These are phyloP conservation scores for Bryoerythrophyllum caledonicum DNA, from an alignment of 225 moss, liverwort and hornwort genomes.

Conservation along the genomic window DNA sequence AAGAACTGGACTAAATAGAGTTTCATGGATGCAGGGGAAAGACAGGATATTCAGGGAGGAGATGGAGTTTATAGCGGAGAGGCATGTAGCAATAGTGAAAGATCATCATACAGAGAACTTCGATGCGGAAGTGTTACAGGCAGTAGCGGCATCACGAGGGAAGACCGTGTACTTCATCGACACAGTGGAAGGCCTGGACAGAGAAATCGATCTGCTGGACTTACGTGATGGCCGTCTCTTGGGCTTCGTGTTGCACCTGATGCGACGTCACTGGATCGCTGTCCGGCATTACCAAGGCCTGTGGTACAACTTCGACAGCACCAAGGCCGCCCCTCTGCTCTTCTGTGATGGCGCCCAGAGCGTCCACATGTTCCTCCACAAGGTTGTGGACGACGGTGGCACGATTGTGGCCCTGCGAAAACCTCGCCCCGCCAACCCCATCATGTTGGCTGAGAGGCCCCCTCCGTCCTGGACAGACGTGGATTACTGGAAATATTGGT, in stretches of 20 bases:
- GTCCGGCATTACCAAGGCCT: conserved; percentile 21
- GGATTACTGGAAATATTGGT: conserved; percentile 29
- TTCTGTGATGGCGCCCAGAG: conserved; percentile 33
- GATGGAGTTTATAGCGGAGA: conserved; percentile 27
- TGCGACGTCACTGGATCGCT: conserved; percentile 33
- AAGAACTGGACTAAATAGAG: too few relatives aligned
- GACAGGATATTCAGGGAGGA: conserved; percentile 23
- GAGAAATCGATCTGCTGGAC: too few relatives aligned
- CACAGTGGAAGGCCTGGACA: conserved; percentile 12
- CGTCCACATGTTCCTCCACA: conserved; percentile 29
- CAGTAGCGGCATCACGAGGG: conserved; percentile 28
- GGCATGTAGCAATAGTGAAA: too few relatives aligned
- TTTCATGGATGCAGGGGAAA: conserved; percentile 30
- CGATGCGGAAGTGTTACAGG: conserved; percentile 31
- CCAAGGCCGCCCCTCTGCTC: conserved; percentile 31
- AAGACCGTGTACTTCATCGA: conserved; percentile 23
- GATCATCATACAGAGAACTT: conserved; percentile 21
- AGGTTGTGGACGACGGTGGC: conserved; percentile 35
- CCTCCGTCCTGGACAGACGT: conserved; percentile 23
- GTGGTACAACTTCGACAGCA: conserved; percentile 51
- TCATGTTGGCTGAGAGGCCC: conserved; percentile 8
- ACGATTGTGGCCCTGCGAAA: conserved; percentile 24
- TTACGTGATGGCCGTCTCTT: conserved; percentile 20
- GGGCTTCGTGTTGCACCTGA: conserved; percentile 34
- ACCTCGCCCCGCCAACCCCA: conserved; percentile 19